Conservation (phyloP, 345 rosid species). For the Excoecaria agallocha region DNA sequence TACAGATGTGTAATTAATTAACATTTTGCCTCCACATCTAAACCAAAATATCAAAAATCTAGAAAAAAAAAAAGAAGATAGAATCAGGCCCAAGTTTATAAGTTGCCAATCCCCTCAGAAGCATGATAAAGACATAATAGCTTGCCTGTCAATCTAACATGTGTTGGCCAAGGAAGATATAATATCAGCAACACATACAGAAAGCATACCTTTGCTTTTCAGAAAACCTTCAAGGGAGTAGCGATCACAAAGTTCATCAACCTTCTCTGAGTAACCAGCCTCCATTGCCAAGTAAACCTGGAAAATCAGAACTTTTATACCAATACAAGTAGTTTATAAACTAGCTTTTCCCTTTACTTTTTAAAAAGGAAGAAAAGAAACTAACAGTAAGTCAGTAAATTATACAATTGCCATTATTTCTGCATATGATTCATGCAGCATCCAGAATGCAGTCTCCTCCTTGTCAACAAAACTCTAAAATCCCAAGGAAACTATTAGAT, state of each 20-base stretch:
- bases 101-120: background rate
- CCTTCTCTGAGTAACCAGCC: constrained; percentile 94
- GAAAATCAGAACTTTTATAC: constrained; percentile 1
- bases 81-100: background rate
- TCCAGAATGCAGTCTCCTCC: too few species aligned
- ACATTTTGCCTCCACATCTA: background rate
- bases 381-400: too few species aligned
- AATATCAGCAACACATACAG: background rate
- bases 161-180: constrained; percentile 1
- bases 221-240: constrained; percentile 77
- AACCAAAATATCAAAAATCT: background rate
- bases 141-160: constrained; percentile 7
- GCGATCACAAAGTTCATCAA: constrained; percentile 74
- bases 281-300: constrained; percentile 98
- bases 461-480: too few species aligned
- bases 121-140: constrained; percentile 6
- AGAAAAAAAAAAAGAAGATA: background rate
- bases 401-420: too few species aligned
- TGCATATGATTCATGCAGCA: too few species aligned
- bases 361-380: too few species aligned
- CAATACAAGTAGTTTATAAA: too few species aligned
- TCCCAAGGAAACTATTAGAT: too few species aligned
- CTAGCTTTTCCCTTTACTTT: too few species aligned
- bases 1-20: background rate
- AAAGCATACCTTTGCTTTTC: constrained; percentile 44